Conservation (phyloP, 2,329 filamentous ascomycete genomes). For the Arthroderma sp. region DNA sequence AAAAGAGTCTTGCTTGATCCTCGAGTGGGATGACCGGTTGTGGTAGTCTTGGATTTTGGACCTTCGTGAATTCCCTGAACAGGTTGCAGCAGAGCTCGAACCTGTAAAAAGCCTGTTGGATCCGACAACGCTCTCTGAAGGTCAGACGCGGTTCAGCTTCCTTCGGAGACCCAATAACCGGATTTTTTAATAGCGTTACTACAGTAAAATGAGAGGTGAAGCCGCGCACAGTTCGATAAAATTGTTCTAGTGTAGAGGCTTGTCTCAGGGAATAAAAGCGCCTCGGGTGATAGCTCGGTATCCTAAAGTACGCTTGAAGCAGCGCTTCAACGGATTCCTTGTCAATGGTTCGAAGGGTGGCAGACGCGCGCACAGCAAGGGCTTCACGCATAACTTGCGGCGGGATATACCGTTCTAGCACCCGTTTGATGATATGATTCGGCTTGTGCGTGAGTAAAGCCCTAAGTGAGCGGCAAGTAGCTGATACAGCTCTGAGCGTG, state of each 20-base stretch:
- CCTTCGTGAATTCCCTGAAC: background rate
- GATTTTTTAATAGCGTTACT: too few species aligned
- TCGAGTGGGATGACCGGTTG: background rate
- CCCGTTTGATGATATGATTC: background rate
- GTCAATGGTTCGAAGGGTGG: background rate
- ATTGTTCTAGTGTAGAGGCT: background rate
- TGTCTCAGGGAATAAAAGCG: background rate
- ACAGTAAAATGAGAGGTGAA: too few species aligned
- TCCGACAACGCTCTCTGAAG: slow-evolving; percentile 1
- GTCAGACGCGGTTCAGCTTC: background rate
- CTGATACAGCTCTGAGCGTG: too few species aligned
- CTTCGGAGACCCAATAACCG: too few species aligned
- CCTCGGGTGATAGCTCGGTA: background rate
- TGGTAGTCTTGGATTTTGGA: background rate
- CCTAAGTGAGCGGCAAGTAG: too few species aligned
- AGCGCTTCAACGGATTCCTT: background rate
- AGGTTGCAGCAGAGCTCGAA: slow-evolving; percentile 9
- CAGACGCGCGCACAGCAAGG: background rate
- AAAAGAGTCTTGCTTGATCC: slow-evolving; percentile 1
- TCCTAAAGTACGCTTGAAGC: background rate
- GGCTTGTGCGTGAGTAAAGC: too few species aligned
- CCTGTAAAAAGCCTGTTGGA: slow-evolving; percentile 9
- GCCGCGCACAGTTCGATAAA: background rate
- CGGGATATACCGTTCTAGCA: background rate
- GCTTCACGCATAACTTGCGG: background rate